Base-by-base conservation (phyloP, 2,329 filamentous ascomycete species). In the Macrophomina tecta region DNA sequence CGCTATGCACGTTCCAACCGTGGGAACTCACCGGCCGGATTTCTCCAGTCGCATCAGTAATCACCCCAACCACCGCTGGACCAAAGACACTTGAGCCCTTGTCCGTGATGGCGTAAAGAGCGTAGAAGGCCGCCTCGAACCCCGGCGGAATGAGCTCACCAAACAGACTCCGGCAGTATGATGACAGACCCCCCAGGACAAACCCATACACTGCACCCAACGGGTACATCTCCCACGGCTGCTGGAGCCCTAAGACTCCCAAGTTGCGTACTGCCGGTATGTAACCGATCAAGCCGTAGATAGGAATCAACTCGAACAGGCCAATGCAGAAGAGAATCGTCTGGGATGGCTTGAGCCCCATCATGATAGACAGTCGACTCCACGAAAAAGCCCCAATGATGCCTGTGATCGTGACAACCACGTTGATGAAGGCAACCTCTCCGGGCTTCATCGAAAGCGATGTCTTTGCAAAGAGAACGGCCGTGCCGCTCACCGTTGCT, bases 141-240 rank as follows among this genome's bases (percentile, higher is more conserved):
- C 95, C 95, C 0, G 93, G 92, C 1, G 95, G 95, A 65, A 99
- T 97, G 66, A 99, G 85, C 78, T 98, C 94, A 46, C 93, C 94
- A 75, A 92, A 99, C 4, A 99, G 84, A 68, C 92, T 94, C 49
- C 95, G 90, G 76, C 95, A 98, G 79, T 98, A 97, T 30, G 91
- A 91, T 67, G 91, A 93, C 48, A 99, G 82, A 0, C 95, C 95
- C n/a, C 95, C 95, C 36, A 98, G 87, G 1, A 98, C 94, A 60
- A 99, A 88, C 0, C 95, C 95, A 77, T 97, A 98, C 12, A 98
- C 88, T 3, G 91, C 91, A 0, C 93, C 94, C 0, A 99, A 81
- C 0, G 92, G 92, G 73, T 95, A 98, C 92, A 99, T 97, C 73
- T 99, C 95, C 92, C 93, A 97, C 3, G 92, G 90, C 75, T 95